Percentiles rank a stretch among this genome's conserved stretches.
These are phyloP conservation scores for Fraxinus floribunda DNA, from an alignment of 305 asterid species.

Conservation along the genomic window DNA sequence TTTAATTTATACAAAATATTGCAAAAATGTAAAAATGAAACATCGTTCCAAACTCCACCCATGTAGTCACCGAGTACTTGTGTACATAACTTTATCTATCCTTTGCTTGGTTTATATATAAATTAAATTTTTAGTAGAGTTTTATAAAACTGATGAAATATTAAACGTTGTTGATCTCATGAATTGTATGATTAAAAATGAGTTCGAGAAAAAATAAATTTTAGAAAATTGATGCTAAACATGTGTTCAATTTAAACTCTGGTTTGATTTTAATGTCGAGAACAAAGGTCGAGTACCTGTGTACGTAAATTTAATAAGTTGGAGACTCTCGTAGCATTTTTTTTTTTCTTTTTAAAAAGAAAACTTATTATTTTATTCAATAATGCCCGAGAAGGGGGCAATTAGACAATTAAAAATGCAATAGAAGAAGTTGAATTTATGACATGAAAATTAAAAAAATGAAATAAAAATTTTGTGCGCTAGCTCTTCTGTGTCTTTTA, in stretches of 20 bases:
- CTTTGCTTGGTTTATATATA: too few relatives aligned
- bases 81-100: not conserved
- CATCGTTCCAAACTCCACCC: not conserved
- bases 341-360: not conserved
- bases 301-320: not conserved
- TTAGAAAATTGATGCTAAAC: too few relatives aligned
- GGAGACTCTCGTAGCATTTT: not conserved
- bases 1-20: not conserved
- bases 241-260: not conserved
- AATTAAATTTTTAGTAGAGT: too few relatives aligned
- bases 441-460: not conserved
- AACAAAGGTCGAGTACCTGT: not conserved
- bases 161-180: too few relatives aligned
- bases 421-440: not conserved
- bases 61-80: too few relatives aligned
- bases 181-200: not conserved
- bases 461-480: not conserved
- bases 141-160: too few relatives aligned
- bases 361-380: not conserved
- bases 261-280: not conserved
- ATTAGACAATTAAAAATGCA: not conserved
- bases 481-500: too few relatives aligned
- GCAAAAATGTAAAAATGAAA: too few relatives aligned
- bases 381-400: not conserved
- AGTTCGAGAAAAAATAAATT: not conserved